These are phyloP conservation scores for Karstenula rhodostoma DNA, from an alignment of 2,329 filamentous ascomycete genomes.

Conservation along the genomic window DNA sequence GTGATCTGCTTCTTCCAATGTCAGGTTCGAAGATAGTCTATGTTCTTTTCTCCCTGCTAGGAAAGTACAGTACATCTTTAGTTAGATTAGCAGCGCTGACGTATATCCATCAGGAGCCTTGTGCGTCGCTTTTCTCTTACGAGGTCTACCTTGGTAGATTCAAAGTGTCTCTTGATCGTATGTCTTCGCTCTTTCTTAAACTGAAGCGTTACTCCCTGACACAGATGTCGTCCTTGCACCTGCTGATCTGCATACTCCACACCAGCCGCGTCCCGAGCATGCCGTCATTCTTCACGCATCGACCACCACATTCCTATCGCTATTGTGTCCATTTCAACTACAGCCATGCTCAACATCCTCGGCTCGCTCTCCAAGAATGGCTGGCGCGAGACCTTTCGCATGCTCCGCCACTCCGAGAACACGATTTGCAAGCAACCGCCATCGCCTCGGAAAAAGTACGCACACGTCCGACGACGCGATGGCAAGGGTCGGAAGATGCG, in stretches of 20 bases:
- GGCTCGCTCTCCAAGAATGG: constrained; percentile 14
- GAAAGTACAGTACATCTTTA: not conserved
- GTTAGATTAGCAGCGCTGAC: not conserved
- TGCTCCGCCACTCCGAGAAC: not conserved
- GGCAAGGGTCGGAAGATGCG: not conserved
- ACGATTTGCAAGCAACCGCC: not conserved
- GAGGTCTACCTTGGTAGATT: not conserved
- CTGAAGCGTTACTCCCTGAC: not conserved
- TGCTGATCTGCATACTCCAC: not conserved
- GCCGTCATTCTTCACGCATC: not conserved
- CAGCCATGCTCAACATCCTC: constrained; percentile 9
- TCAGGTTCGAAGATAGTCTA: not conserved
- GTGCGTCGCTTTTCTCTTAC: not conserved
- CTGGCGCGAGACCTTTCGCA: constrained; percentile 13
- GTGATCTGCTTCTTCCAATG: not conserved
- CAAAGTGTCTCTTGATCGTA: not conserved
- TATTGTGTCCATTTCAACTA: not conserved
- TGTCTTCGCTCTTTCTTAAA: not conserved
- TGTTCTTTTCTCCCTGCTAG: not conserved
- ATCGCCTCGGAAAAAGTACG: constrained; percentile 1
- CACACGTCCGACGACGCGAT: constrained; percentile 1
- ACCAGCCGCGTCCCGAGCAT: not conserved
- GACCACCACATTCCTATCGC: not conserved
- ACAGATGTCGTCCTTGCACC: not conserved
- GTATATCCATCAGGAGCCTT: not conserved